These are phyloP conservation scores for Fraxinus nigra DNA, from an alignment of 305 asterid genomes.

Conservation along the genomic window DNA sequence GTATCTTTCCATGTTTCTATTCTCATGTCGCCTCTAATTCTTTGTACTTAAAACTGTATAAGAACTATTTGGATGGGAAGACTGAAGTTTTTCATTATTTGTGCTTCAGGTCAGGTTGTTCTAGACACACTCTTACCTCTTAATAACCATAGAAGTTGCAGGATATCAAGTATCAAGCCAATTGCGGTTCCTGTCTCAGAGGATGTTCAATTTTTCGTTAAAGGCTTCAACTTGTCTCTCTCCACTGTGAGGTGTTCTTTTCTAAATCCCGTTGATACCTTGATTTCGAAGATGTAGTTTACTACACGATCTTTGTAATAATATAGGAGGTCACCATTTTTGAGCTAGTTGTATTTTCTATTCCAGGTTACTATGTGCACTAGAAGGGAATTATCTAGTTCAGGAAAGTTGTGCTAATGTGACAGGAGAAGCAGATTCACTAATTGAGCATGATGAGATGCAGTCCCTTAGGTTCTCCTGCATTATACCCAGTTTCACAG, in stretches of 20 bases:
- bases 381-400: conserved; percentile 78
- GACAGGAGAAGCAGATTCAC: conserved; percentile 45
- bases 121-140: conserved; percentile 60
- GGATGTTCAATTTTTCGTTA: conserved; percentile 63
- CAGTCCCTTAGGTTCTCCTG: conserved; percentile 73
- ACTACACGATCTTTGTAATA: conserved; percentile 1
- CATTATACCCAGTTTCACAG: conserved; percentile 59
- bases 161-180: conserved; percentile 73
- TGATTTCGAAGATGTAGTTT: conserved; percentile 13
- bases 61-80: conserved; percentile 6
- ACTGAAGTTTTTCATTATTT: conserved; percentile 14
- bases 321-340: neutral
- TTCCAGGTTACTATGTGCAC: conserved; percentile 71
- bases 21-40: conserved; percentile 1
- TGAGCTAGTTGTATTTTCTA: conserved; percentile 15
- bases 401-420: conserved; percentile 62
- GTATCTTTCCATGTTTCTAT: conserved; percentile 33
- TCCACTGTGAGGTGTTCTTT: conserved; percentile 68
- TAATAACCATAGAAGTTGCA: conserved; percentile 42
- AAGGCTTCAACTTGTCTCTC: conserved; percentile 64
- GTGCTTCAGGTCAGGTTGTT: conserved; percentile 77
- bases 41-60: conserved; percentile 7
- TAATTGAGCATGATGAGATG: conserved; percentile 43
- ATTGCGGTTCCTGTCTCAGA: conserved; percentile 78
- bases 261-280: conserved; percentile 9